These are phyloP conservation scores for Boeremia exigua DNA, from an alignment of 2,329 filamentous ascomycete species.

Conservation along the genomic window DNA sequence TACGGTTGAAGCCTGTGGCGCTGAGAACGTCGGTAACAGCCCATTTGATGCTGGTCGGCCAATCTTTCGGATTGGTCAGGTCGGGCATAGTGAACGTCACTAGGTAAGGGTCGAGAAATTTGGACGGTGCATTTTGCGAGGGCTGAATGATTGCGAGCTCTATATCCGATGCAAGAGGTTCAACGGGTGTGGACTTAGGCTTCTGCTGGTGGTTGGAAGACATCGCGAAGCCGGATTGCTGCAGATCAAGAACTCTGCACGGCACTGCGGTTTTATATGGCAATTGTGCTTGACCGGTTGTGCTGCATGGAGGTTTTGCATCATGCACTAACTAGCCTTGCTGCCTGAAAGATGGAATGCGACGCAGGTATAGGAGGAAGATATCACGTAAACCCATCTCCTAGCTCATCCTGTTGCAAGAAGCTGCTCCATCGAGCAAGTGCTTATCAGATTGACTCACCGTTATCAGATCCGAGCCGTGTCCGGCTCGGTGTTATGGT, in stretches of 20 bases:
- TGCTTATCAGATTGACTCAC: constrained; percentile 9
- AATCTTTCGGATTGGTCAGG: constrained; percentile 30
- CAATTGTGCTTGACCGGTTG: not conserved
- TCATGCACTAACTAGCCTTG: not conserved
- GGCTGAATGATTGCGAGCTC: not conserved
- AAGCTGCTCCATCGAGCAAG: not conserved
- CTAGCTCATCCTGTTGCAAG: not conserved
- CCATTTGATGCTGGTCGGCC: constrained; percentile 28
- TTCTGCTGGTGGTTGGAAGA: not conserved
- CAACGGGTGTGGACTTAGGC: not conserved
- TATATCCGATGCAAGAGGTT: not conserved
- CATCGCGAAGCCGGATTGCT: not conserved
- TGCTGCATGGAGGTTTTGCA: too few species aligned
- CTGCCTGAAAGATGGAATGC: not conserved
- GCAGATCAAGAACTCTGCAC: not conserved
- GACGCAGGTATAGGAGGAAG: not conserved
- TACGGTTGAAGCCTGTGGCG: constrained; percentile 35
- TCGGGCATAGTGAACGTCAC: constrained; percentile 23
- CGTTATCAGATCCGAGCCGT: constrained; percentile 14
- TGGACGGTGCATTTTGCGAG: not conserved
- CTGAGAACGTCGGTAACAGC: constrained; percentile 30
- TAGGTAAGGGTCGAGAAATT: constrained; percentile 13
- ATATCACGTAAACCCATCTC: not conserved
- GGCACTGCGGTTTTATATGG: not conserved
- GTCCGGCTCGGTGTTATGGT: not conserved